A percentile compares a stretch with the other conserved stretches of the same genome.
Conservation (phyloP, 768 basidiomycete species). For the Xanthoconium stramineum region DNA sequence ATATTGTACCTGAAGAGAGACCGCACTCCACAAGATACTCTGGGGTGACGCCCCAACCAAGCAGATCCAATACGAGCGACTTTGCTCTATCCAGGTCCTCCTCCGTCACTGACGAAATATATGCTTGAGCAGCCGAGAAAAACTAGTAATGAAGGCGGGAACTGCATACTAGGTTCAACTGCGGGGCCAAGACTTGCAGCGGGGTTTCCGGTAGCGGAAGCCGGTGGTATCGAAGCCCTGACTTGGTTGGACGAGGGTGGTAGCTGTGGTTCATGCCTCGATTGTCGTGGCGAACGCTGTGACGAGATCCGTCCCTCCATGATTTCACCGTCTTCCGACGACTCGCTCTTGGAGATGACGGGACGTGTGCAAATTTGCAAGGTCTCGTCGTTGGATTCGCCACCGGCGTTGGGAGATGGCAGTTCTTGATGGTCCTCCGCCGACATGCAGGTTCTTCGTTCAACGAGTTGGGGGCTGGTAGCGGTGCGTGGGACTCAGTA, state of each 20-base stretch:
- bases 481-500: too few species aligned
- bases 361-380: neutral
- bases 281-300: neutral
- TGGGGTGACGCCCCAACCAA: conserved; percentile 51
- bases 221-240: neutral
- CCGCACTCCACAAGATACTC: conserved; percentile 47
- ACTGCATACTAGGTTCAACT: conserved; percentile 7
- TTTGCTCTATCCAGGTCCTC: conserved; percentile 44
- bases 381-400: neutral
- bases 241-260: neutral
- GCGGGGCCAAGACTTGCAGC: neutral
- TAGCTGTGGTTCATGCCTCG: neutral
- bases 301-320: conserved; percentile 8
- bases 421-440: neutral
- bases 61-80: conserved; percentile 49
- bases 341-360: neutral
- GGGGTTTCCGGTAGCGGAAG: neutral
- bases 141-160: neutral
- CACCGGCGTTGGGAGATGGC: neutral
- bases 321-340: conserved; percentile 25
- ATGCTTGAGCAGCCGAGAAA: neutral
- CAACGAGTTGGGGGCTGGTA: neutral
- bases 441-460: neutral
- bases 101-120: conserved; percentile 34
- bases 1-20: conserved; percentile 38